A percentile compares a stretch with the other conserved stretches of the same genome.
phyloP scores from a whole-genome alignment of 78 protist genomes.

The Parvularia atlantis region DNA sequence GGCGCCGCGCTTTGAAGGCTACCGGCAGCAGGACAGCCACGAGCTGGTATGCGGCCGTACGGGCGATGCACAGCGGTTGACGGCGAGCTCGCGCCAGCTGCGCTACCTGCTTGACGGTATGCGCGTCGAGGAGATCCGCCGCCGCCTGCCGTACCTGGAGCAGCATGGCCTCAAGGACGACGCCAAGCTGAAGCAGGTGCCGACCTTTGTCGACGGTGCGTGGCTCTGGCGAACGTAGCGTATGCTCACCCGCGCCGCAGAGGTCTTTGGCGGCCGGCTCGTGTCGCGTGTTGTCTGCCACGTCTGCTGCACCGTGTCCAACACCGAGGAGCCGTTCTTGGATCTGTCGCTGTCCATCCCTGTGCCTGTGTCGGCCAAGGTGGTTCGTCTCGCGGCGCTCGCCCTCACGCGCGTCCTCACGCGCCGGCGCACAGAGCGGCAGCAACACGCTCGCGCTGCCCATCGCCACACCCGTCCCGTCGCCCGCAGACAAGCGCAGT shows the following conservation, averaged over 20 bases:
- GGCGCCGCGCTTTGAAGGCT: slow-evolving; percentile 5
- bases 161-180: not conserved
- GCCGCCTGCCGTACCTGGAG: not conserved
- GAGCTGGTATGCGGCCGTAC: too few relatives aligned
- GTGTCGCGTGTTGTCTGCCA: not conserved
- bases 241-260: too few relatives aligned
- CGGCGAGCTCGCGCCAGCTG: too few relatives aligned
- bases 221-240: not conserved
- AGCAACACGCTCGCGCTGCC: too few relatives aligned
- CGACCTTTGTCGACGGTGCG: not conserved
- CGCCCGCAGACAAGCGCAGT: too few relatives aligned
- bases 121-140: not conserved
- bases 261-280: too few relatives aligned
- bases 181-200: not conserved
- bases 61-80: too few relatives aligned
- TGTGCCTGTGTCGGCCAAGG: too few relatives aligned
- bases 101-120: not conserved
- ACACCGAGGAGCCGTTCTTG: not conserved
- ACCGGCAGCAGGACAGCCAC: slow-evolving; percentile 4
- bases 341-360: slow-evolving; percentile 7
- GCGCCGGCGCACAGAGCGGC: too few relatives aligned
- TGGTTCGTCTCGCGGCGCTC: too few relatives aligned
- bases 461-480: too few relatives aligned
- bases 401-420: too few relatives aligned
- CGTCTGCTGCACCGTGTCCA: not conserved